These are phyloP conservation scores for Claviceps digitariae DNA, from an alignment of 2,329 filamentous ascomycete species.

Conservation along the genomic window DNA sequence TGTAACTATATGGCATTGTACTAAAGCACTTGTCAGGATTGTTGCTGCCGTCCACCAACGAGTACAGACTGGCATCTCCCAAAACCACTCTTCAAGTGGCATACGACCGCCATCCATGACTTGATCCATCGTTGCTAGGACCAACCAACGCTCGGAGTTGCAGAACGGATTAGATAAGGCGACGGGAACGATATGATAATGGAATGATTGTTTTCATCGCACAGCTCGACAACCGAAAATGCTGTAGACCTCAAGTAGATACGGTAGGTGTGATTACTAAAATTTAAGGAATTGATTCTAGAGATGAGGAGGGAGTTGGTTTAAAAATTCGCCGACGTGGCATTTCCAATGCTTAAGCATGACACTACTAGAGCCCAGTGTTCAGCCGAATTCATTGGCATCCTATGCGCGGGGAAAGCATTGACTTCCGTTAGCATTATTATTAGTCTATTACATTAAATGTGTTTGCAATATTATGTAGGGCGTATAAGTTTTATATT, in stretches of 20 bases:
- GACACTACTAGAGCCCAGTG: no score
- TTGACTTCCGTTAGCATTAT: no score
- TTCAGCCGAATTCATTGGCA: no score
- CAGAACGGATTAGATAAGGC: neutral
- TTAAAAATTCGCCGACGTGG: neutral
- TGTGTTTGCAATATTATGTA: no score
- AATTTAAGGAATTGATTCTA: neutral
- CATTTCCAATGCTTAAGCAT: neutral
- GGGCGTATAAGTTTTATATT: no score
- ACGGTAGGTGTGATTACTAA: neutral
- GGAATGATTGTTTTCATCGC: neutral
- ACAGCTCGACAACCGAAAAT: neutral
- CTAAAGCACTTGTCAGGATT: slow-evolving; percentile 71
- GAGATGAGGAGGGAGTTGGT: neutral
- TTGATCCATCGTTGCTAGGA: slow-evolving; percentile 34
- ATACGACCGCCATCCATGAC: slow-evolving; percentile 50
- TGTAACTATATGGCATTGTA: slow-evolving; percentile 85
- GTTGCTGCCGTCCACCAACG: slow-evolving; percentile 95
- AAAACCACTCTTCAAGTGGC: slow-evolving; percentile 95
- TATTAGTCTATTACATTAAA: no score
- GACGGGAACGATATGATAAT: neutral
- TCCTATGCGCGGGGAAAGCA: no score
- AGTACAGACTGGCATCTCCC: slow-evolving; percentile 94
- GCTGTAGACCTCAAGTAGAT: neutral
- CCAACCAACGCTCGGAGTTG: neutral